Evolutionary conservation across 73 alveolate species (phyloP).

Genomic region (Paramecium sonneborni): DNA sequence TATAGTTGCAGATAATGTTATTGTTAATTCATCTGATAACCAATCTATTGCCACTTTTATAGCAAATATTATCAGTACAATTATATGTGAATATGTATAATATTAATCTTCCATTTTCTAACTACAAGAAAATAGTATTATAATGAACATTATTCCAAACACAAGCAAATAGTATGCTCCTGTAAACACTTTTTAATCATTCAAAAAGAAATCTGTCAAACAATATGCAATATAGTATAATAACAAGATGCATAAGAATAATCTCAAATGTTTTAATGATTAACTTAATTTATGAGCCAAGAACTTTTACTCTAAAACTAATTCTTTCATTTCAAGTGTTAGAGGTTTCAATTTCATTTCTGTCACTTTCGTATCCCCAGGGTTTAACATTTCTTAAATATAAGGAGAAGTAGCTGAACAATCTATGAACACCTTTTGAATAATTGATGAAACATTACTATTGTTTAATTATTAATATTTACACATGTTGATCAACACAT

Average conservation of each 20-base stretch:
- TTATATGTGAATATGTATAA: background rate
- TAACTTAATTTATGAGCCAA: background rate
- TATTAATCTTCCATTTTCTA: background rate
- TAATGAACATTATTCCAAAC: background rate
- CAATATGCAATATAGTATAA: conserved; percentile 9
- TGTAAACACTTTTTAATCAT: background rate
- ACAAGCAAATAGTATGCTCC: conserved; percentile 34
- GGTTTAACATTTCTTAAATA: conserved; percentile 56
- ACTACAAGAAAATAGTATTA: background rate
- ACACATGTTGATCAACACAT: conserved; percentile 20
- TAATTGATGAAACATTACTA: conserved; percentile 35
- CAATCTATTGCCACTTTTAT: conserved; percentile 48
- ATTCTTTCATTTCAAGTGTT: conserved; percentile 48
- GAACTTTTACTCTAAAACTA: conserved; percentile 31
- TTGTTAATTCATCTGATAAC: background rate
- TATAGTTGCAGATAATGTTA: conserved; percentile 22
- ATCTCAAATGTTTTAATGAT: background rate
- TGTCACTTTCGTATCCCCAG: conserved; percentile 63
- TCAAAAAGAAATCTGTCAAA: conserved; percentile 38
- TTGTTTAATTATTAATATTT: background rate
- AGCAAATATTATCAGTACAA: background rate
- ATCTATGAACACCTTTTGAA: background rate
- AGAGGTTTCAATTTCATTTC: conserved; percentile 54
- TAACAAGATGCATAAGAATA: background rate
- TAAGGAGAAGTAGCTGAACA: background rate